These are phyloP conservation scores for Solanum pimpinellifolium DNA, from an alignment of 257 asterid species.

Conservation along the genomic window DNA sequence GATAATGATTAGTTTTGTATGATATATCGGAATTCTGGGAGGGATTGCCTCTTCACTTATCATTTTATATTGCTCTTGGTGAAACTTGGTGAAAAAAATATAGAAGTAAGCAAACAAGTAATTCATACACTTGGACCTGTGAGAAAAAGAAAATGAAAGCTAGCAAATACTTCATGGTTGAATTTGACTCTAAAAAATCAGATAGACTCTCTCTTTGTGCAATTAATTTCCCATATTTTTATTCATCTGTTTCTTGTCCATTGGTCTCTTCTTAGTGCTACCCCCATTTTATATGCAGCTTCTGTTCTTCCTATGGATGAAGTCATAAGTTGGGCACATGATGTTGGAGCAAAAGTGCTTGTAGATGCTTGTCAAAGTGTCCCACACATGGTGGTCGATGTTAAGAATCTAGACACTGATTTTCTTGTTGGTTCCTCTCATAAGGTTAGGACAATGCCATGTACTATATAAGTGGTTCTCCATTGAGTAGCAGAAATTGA, in stretches of 20 bases:
- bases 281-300: conserved; percentile 36
- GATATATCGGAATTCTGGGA: background rate
- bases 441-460: conserved; percentile 51
- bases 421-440: conserved; percentile 97
- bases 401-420: conserved; percentile 65
- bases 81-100: background rate
- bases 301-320: conserved; percentile 77
- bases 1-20: background rate
- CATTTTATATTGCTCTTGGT: background rate
- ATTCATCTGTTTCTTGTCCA: background rate
- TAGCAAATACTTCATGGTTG: background rate
- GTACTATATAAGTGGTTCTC: conserved; percentile 11
- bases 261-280: background rate
- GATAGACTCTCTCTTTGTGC: background rate
- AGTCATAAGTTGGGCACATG: conserved; percentile 82
- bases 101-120: background rate
- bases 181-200: background rate
- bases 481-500: conserved; percentile 30
- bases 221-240: background rate
- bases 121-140: background rate
- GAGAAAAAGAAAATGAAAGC: background rate
- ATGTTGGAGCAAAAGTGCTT: conserved; percentile 85
- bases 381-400: conserved; percentile 93
- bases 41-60: background rate
- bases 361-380: conserved; percentile 99